Conservation (phyloP, 306 rosid species). For the Casuarina glauca region DNA sequence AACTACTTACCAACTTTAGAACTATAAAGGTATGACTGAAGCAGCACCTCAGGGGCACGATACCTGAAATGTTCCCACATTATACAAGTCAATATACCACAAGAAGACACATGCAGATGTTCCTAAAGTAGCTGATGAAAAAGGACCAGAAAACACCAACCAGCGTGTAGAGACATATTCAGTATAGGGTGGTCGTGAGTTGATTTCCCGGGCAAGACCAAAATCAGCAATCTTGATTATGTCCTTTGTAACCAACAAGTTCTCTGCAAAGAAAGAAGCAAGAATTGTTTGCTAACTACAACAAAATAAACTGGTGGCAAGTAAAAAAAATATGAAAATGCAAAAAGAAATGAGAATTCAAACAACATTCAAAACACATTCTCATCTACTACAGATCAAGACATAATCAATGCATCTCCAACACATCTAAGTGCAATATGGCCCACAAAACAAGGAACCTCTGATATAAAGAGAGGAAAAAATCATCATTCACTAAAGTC, state of each 20-base stretch:
- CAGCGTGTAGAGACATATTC: constrained; percentile 96
- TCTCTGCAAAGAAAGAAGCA: constrained; percentile 49
- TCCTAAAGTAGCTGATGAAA: not conserved
- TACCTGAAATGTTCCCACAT: constrained; percentile 57
- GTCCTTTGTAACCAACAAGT: constrained; percentile 82
- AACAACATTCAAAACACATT: not conserved
- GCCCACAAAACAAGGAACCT: not conserved
- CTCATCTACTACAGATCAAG: not conserved
- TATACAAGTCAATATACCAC: constrained; percentile 22
- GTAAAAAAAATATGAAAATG: constrained; percentile 3
- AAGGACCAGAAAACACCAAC: constrained; percentile 43
- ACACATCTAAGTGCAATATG: not conserved
- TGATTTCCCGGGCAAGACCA: constrained; percentile 92
- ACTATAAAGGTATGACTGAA: constrained; percentile 78
- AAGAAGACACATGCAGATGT: constrained; percentile 7
- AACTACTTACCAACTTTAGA: constrained; percentile 86
- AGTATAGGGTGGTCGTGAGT: constrained; percentile 87
- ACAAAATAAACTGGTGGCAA: constrained; percentile 2
- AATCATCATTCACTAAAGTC: not conserved
- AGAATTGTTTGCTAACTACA: constrained; percentile 9
- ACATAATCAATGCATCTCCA: not conserved
- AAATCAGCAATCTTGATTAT: constrained; percentile 89
- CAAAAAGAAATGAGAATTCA: not conserved
- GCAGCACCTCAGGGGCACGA: constrained; percentile 99
- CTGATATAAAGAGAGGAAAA: not conserved